A percentile compares a stretch with the other conserved stretches of the same genome.
Evolutionary conservation across 2,329 filamentous ascomycete species (phyloP).

Genomic region (Fusarium coffeatum): DNA sequence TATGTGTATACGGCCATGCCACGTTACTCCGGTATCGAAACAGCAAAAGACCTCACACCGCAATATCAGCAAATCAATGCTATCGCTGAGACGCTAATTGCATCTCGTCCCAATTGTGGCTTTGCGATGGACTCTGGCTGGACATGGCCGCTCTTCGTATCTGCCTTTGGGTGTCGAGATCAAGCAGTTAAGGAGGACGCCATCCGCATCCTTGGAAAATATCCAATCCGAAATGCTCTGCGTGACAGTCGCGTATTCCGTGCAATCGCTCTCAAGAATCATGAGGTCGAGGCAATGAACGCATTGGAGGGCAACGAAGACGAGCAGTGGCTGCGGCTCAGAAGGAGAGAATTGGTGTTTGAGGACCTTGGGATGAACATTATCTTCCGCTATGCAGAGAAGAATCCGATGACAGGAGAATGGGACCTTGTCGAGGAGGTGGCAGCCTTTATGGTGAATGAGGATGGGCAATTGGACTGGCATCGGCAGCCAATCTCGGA

Average conservation of each 20-base stretch:
- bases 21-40: conserved; percentile 52
- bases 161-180: conserved; percentile 56
- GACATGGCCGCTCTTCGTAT: conserved; percentile 58
- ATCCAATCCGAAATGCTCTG: conserved; percentile 58
- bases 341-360: conserved; percentile 54
- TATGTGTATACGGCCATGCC: conserved; percentile 55
- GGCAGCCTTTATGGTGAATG: conserved; percentile 48
- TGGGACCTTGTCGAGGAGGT: conserved; percentile 56
- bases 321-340: conserved; percentile 55
- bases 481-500: conserved; percentile 52
- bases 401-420: conserved; percentile 45
- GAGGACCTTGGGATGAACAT: conserved; percentile 53
- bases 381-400: conserved; percentile 53
- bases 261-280: conserved; percentile 55
- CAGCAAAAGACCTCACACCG: conserved; percentile 54
- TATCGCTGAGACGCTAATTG: conserved; percentile 54
- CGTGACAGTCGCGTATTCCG: conserved; percentile 56
- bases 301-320: conserved; percentile 48
- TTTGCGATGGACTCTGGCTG: conserved; percentile 61
- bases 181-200: conserved; percentile 54
- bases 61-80: conserved; percentile 57
- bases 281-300: conserved; percentile 51
- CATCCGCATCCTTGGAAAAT: conserved; percentile 54
- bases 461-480: conserved; percentile 52
- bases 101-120: conserved; percentile 51